Conservation (phyloP, 768 basidiomycete genomes). For the Panus rudis region DNA sequence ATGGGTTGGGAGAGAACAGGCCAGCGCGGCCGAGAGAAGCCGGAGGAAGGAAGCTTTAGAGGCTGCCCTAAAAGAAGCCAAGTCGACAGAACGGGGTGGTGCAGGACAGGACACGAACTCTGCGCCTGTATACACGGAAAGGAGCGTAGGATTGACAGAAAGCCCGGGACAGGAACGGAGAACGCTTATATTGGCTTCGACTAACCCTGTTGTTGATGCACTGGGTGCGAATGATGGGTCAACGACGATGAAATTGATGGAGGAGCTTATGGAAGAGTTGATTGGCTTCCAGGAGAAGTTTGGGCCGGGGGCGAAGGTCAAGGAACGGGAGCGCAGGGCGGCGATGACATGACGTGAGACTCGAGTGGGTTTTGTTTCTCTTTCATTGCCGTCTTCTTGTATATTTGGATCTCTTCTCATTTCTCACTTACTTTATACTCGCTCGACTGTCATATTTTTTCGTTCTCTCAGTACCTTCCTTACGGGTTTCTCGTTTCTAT, state of each 20-base stretch:
- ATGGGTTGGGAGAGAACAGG: slow-evolving; percentile 89
- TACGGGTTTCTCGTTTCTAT: not conserved
- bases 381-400: too few relatives aligned
- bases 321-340: slow-evolving; percentile 28
- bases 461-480: slow-evolving; percentile 7
- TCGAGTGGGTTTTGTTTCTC: slow-evolving; percentile 1
- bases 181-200: not conserved
- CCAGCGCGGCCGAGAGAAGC: slow-evolving; percentile 62
- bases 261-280: slow-evolving; percentile 84
- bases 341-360: slow-evolving; percentile 19
- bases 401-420: not conserved
- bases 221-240: slow-evolving; percentile 13
- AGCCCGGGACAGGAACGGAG: slow-evolving; percentile 17
- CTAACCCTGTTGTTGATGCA: not conserved
- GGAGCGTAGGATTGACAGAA: slow-evolving; percentile 12
- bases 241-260: slow-evolving; percentile 77
- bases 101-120: slow-evolving; percentile 20
- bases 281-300: slow-evolving; percentile 86
- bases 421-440: not conserved
- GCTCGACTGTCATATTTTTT: not conserved
- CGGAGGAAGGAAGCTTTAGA: slow-evolving; percentile 64
- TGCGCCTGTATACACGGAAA: slow-evolving; percentile 28
- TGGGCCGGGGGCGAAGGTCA: slow-evolving; percentile 47
- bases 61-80: slow-evolving; percentile 36
- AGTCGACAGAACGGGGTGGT: slow-evolving; percentile 1